Evolutionary conservation across 2,329 filamentous ascomycete species (phyloP).

Genomic region (Tolypocladium paradoxum): DNA sequence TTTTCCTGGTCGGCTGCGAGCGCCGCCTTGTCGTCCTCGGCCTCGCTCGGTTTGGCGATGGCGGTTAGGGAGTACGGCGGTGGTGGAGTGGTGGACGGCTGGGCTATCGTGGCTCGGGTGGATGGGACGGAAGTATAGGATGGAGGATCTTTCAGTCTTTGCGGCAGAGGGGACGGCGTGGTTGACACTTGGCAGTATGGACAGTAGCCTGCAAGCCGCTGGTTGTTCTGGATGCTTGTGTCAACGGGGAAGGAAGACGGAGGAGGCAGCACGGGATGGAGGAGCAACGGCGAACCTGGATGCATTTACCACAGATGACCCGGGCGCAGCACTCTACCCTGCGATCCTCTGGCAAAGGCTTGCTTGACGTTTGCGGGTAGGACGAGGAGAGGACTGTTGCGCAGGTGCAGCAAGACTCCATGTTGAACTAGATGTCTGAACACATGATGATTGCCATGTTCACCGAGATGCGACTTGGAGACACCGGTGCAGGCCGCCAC

Average conservation of each 20-base stretch:
- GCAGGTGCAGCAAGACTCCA: constrained; percentile 58
- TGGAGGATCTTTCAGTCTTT: constrained; percentile 58
- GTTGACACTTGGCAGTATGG: constrained; percentile 70
- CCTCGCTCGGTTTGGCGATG: not conserved
- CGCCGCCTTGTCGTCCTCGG: constrained; percentile 13
- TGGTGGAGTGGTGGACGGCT: constrained; percentile 22
- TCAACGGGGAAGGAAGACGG: constrained; percentile 2
- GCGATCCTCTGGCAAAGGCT: constrained; percentile 48
- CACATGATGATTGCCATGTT: not conserved
- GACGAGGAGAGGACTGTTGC: constrained; percentile 48
- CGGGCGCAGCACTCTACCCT: constrained; percentile 58
- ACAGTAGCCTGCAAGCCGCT: constrained; percentile 54
- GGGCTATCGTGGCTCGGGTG: constrained; percentile 12
- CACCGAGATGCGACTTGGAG: not conserved
- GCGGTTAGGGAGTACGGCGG: constrained; percentile 20
- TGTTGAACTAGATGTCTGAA: constrained; percentile 7
- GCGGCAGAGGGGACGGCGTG: constrained; percentile 43
- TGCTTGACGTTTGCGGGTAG: constrained; percentile 45
- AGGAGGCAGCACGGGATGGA: not conserved
- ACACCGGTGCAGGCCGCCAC: not conserved
- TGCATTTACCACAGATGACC: constrained; percentile 61
- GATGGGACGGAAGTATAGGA: constrained; percentile 40
- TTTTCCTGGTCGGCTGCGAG: constrained; percentile 19
- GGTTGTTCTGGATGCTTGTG: constrained; percentile 40
- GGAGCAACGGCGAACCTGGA: constrained; percentile 36